A percentile compares a stretch with the other conserved stretches of the same genome.
Conservation (phyloP, 2,329 filamentous ascomycete species). For the Colletotrichum melonis region DNA sequence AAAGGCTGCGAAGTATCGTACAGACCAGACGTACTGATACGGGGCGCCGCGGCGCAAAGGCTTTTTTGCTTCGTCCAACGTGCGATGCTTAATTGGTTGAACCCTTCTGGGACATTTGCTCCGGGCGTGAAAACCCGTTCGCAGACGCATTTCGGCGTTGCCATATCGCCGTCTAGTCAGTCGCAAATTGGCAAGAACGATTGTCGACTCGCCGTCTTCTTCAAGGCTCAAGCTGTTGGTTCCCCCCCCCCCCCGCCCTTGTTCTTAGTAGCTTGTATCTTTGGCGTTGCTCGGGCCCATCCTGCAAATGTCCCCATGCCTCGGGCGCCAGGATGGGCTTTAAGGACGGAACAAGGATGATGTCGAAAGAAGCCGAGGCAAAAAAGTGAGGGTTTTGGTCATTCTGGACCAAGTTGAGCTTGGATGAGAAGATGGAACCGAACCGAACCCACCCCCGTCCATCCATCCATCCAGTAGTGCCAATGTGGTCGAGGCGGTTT, state of each 20-base stretch:
- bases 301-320: not conserved
- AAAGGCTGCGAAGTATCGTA: not conserved
- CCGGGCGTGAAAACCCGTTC: not conserved
- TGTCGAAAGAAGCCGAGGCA: conserved; percentile 32
- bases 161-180: not conserved
- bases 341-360: conserved; percentile 20
- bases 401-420: not conserved
- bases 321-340: not conserved
- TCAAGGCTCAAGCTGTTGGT: not conserved
- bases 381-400: not conserved
- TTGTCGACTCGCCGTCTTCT: not conserved
- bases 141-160: not conserved
- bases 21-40: not conserved
- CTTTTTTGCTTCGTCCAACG: conserved; percentile 1
- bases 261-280: not conserved
- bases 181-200: not conserved
- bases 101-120: not conserved
- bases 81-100: not conserved
- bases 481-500: not conserved
- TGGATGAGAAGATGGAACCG: conserved; percentile 3
- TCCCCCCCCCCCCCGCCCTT: not conserved
- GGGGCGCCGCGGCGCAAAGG: conserved; percentile 6
- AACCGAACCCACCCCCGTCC: not conserved
- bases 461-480: not conserved
- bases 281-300: conserved; percentile 13